These are phyloP conservation scores for Epichloe brachyelytri DNA, from an alignment of 2,329 filamentous ascomycete species.

Conservation along the genomic window DNA sequence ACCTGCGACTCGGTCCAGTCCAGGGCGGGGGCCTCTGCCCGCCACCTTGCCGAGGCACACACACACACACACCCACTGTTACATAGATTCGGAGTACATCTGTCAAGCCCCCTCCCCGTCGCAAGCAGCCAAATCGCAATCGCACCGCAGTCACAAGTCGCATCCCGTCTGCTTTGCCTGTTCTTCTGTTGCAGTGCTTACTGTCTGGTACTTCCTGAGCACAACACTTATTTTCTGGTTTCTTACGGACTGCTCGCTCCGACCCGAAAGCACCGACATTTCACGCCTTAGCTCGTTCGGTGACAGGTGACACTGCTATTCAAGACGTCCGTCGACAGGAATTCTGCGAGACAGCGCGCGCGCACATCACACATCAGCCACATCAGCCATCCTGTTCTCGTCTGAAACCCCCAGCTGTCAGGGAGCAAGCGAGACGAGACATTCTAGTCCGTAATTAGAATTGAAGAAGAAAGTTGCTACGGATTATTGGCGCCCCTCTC, in stretches of 20 bases:
- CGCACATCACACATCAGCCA: neutral
- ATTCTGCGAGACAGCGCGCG: neutral
- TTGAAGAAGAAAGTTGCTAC: neutral
- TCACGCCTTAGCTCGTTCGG: too few relatives aligned
- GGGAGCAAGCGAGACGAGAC: constrained; percentile 4
- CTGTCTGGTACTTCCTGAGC: too few relatives aligned
- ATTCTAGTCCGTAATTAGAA: neutral
- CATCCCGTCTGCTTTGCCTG: too few relatives aligned
- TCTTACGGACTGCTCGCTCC: too few relatives aligned
- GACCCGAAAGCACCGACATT: too few relatives aligned
- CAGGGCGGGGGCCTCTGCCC: too few relatives aligned
- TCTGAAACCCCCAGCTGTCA: constrained; percentile 2
- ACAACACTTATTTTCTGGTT: too few relatives aligned
- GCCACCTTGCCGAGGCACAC: neutral
- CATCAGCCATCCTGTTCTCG: neutral
- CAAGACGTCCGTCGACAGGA: neutral
- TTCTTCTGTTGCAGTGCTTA: too few relatives aligned
- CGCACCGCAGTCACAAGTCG: neutral
- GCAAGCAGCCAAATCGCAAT: neutral
- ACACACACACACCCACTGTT: neutral
- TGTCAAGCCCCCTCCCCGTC: constrained; percentile 1
- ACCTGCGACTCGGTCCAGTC: neutral
- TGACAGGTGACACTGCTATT: too few relatives aligned
- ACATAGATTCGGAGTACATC: too few relatives aligned
- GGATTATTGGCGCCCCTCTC: neutral